phyloP scores from a whole-genome alignment of 352 stramenopile species.

The Phytophthora palmivora region DNA sequence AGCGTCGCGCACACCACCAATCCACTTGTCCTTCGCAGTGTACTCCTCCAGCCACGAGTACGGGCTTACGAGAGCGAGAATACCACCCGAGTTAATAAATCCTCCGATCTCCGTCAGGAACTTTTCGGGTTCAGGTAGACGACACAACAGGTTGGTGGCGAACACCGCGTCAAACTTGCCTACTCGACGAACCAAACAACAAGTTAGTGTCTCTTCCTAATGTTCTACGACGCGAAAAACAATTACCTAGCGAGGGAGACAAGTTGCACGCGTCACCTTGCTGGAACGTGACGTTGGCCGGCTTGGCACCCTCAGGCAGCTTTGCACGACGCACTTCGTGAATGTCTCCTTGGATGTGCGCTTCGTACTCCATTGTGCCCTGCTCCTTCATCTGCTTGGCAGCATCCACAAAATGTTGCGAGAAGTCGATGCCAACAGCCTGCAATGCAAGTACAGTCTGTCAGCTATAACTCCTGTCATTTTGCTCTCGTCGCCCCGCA shows the following conservation, averaged over 20 bases:
- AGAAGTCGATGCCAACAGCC: slow-evolving; percentile 95
- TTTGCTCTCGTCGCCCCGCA: slow-evolving; percentile 17
- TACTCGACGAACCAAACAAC: slow-evolving; percentile 12
- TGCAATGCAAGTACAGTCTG: slow-evolving; percentile 21
- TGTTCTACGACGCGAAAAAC: slow-evolving; percentile 58
- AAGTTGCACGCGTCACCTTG: slow-evolving; percentile 95
- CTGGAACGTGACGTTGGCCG: slow-evolving; percentile 86
- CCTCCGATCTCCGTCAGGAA: slow-evolving; percentile 89
- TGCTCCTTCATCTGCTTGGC: slow-evolving; percentile 89
- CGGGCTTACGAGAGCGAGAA: slow-evolving; percentile 95
- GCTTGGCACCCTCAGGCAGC: slow-evolving; percentile 70
- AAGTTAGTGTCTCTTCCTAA: slow-evolving; percentile 28
- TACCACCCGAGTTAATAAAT: slow-evolving; percentile 91
- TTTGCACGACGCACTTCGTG: slow-evolving; percentile 55
- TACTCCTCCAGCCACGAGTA: slow-evolving; percentile 98
- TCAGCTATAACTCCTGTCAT: slow-evolving; percentile 3
- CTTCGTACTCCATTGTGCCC: slow-evolving; percentile 83
- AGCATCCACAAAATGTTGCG: slow-evolving; percentile 88
- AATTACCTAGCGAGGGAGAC: slow-evolving; percentile 68
- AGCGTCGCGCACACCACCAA: slow-evolving; percentile 61
- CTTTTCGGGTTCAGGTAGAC: slow-evolving; percentile 91
- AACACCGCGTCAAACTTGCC: slow-evolving; percentile 95
- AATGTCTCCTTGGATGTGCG: slow-evolving; percentile 92
- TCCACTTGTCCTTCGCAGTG: slow-evolving; percentile 92
- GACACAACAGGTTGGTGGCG: slow-evolving; percentile 96